A percentile compares a stretch with the other conserved stretches of the same genome.
phyloP scores from a whole-genome alignment of 768 basidiomycete species.

The Serendipita sp. region DNA sequence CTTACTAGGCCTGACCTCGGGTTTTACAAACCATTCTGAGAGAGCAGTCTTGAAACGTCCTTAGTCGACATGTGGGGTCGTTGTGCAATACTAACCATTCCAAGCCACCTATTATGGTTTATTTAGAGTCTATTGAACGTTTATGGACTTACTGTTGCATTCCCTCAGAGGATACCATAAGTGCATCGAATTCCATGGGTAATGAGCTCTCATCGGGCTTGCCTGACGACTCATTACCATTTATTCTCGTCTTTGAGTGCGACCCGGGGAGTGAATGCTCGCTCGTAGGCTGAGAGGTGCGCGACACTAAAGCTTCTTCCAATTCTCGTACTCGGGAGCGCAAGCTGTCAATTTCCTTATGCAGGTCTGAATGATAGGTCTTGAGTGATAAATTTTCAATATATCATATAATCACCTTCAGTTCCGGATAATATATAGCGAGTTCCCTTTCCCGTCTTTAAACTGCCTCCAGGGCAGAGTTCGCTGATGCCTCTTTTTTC shows the following conservation, averaged over 20 bases:
- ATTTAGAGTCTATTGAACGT: not conserved
- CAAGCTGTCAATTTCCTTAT: not conserved
- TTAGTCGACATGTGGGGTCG: not conserved
- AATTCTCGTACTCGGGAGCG: not conserved
- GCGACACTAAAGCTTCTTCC: not conserved
- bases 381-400: not conserved
- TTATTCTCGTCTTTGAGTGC: not conserved
- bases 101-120: not conserved
- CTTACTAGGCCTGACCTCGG: not conserved
- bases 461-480: not conserved
- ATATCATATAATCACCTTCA: not conserved
- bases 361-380: not conserved
- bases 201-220: not conserved
- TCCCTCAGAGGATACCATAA: not conserved
- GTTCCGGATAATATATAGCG: not conserved
- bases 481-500: not conserved
- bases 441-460: not conserved
- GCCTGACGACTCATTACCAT: not conserved
- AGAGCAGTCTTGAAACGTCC: not conserved
- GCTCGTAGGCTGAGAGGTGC: not conserved
- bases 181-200: not conserved
- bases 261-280: not conserved
- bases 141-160: not conserved
- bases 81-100: not conserved
- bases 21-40: constrained; percentile 4